These are phyloP conservation scores for Russula sp. DNA, from an alignment of 768 basidiomycete genomes.

Conservation along the genomic window DNA sequence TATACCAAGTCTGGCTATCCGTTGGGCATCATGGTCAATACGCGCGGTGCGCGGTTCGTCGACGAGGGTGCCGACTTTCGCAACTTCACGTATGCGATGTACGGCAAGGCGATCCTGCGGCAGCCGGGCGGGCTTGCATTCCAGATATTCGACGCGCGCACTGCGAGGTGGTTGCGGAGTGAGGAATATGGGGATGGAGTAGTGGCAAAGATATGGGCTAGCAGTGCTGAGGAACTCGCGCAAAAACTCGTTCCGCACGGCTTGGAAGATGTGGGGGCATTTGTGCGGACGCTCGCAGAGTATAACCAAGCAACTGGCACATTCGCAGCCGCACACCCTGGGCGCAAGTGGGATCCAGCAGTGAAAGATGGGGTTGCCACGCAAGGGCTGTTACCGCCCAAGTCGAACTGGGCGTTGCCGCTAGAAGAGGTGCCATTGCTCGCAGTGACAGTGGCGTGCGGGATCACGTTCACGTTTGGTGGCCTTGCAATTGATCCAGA, in stretches of 20 bases:
- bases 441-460: constrained; percentile 64
- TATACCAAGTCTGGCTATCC: constrained; percentile 73
- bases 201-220: constrained; percentile 48
- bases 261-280: constrained; percentile 36
- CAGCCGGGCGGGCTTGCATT: constrained; percentile 58
- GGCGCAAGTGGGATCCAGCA: constrained; percentile 51
- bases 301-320: constrained; percentile 48
- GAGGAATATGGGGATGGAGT: constrained; percentile 64
- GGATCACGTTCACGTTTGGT: constrained; percentile 70
- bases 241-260: constrained; percentile 42
- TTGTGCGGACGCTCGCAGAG: constrained; percentile 42
- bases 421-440: constrained; percentile 50
- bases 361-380: constrained; percentile 59
- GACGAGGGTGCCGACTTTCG: constrained; percentile 69
- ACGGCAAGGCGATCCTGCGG: constrained; percentile 51
- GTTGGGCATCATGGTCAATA: constrained; percentile 63
- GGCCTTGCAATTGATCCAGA: constrained; percentile 54
- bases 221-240: constrained; percentile 45
- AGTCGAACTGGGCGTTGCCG: constrained; percentile 64
- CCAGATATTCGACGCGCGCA: constrained; percentile 57
- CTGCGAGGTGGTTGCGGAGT: constrained; percentile 40
- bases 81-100: constrained; percentile 69
- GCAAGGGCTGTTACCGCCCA: constrained; percentile 41
- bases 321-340: constrained; percentile 34
- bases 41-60: constrained; percentile 52